These are phyloP conservation scores for Kurtzmaniella quercitrusa DNA, from an alignment of 1,139 yeast genomes.

Conservation along the genomic window DNA sequence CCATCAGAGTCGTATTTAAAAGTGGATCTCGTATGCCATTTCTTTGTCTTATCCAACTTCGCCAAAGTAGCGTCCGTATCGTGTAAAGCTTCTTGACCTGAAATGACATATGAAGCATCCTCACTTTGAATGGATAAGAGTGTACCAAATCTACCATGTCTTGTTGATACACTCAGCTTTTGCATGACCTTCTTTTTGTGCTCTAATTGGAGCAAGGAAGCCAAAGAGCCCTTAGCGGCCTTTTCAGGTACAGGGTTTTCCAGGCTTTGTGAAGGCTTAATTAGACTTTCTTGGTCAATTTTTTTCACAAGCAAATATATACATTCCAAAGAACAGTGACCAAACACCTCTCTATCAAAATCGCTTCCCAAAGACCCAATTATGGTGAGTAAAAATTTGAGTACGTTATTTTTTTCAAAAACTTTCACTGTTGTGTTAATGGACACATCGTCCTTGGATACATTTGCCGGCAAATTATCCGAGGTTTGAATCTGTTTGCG, in stretches of 20 bases:
- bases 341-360: slow-evolving; percentile 59
- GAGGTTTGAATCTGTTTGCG: slow-evolving; percentile 18
- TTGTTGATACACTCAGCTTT: slow-evolving; percentile 52
- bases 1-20: slow-evolving; percentile 46
- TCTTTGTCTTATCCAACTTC: slow-evolving; percentile 62
- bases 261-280: slow-evolving; percentile 12
- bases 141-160: slow-evolving; percentile 93
- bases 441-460: slow-evolving; percentile 64
- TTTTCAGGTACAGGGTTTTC: slow-evolving; percentile 25
- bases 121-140: slow-evolving; percentile 64
- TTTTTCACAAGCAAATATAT: slow-evolving; percentile 61
- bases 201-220: slow-evolving; percentile 57
- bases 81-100: slow-evolving; percentile 70
- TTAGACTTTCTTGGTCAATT: slow-evolving; percentile 30
- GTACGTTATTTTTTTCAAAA: slow-evolving; percentile 65
- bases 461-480: slow-evolving; percentile 52
- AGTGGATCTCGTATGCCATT: slow-evolving; percentile 51
- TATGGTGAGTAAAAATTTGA: slow-evolving; percentile 66
- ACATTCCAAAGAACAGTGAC: slow-evolving; percentile 65
- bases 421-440: slow-evolving; percentile 53
- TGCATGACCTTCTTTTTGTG: slow-evolving; percentile 47
- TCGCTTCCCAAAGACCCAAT: slow-evolving; percentile 62
- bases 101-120: slow-evolving; percentile 57
- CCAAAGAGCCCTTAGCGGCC: slow-evolving; percentile 24
- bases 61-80: slow-evolving; percentile 47